Evolutionary conservation across 2,329 filamentous ascomycete species (phyloP).

Genomic region (Fusarium tupiense): DNA sequence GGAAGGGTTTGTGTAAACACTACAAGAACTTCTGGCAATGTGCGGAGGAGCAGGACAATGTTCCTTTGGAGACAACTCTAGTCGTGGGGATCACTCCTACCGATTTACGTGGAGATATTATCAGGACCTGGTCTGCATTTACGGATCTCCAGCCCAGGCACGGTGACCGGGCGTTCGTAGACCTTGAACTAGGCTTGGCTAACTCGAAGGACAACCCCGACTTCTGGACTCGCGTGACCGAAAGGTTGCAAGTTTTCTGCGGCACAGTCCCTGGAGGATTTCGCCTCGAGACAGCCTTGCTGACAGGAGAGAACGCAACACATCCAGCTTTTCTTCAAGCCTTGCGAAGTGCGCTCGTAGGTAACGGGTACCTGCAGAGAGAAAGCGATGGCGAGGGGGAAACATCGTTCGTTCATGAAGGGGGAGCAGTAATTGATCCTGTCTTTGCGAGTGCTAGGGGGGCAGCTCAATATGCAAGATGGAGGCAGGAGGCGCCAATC

Average conservation of each 20-base stretch:
- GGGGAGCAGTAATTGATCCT: not conserved
- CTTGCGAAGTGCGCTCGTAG: not conserved
- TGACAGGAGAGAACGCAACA: slow-evolving; percentile 13
- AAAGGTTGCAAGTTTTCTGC: not conserved
- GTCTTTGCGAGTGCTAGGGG: not conserved
- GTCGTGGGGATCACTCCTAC: not conserved
- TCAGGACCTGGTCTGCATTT: not conserved
- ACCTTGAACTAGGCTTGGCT: not conserved
- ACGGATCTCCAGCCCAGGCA: not conserved
- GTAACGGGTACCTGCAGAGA: not conserved
- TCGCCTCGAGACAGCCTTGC: not conserved
- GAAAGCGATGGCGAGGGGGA: fast-evolving
- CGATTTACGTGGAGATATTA: slow-evolving; percentile 3
- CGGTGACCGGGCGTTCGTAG: not conserved
- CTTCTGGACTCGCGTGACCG: not conserved
- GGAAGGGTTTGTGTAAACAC: not conserved
- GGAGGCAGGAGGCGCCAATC: not conserved
- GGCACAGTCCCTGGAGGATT: not conserved
- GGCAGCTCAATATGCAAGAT: not conserved
- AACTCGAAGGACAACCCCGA: fast-evolving
- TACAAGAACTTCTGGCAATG: slow-evolving; percentile 1
- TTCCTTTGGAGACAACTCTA: not conserved
- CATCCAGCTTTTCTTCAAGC: not conserved
- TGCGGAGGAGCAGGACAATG: not conserved
- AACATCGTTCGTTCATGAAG: not conserved